Base-by-base conservation (phyloP, 2,329 filamentous ascomycete genomes). In the Lasiodiplodia citricola region DNA sequence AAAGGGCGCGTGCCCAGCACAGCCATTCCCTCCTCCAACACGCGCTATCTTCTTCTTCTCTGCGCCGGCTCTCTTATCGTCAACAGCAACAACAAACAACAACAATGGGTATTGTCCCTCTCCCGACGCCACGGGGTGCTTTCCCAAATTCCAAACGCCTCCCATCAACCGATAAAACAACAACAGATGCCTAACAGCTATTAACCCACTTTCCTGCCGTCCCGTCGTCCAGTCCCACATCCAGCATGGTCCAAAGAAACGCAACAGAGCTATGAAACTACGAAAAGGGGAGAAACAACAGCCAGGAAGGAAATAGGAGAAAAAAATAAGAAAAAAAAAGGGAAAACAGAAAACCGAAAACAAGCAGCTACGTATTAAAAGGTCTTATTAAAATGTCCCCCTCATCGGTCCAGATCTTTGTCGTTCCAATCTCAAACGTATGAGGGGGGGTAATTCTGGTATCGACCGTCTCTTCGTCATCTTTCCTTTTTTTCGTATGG, bases 171-270 rank as follows among this genome's bases (percentile, higher is more conserved):
- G n/a, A 47, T 14, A 56, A 37, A 35, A 37, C 28, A 56, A 37
- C 23, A 35, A 6, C 1, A 25, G 16, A 52, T 23, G 14, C 50
- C 52, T 14, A 31, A 31, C 5, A 55, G 31, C 52, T 55, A 28
- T 23, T 21, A 11, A 2, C n/a, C 44, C 21, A 8, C 41, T 47
- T 47, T 47, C 44, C 44, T 11, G 8, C n/a, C 44, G 44, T 47
- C 44, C 25, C 52, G 13, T 25, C 44, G 44, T 47, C 44, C n/a
- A 47, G 44, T 47, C 23, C 60, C 60, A 64, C 60, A 64, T 38
- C 60, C 60, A 64, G 60, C 60, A 64, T 64, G 60, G 60, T 52
- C 60, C 60, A 52, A 64, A 64, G 37, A n/a, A 52, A 21, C 51
- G 44, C 18, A 23, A 57, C 31, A 57, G 37, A 50, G 47, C 35